Evolutionary conservation across 1,139 yeast species (phyloP), one percentile per base, ranked within the genome.

Genomic region (Saccharomycopsis hybrid): DNA sequence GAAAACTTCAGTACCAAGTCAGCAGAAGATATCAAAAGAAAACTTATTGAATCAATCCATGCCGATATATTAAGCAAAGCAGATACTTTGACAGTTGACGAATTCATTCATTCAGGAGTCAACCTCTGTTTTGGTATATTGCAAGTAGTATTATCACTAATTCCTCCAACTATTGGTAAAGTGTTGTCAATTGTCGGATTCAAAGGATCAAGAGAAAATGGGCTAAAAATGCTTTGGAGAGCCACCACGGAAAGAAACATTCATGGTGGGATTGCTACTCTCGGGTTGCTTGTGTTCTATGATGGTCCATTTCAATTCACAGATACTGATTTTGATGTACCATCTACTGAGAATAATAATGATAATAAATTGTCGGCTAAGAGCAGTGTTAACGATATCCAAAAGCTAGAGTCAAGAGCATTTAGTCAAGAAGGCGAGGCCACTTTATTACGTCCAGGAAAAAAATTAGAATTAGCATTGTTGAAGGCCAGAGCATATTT

Each of bases 231-330:
- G 78, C 80, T 92, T 41, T 92, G 98, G 97, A 78, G 78, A 58
- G 88, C 97, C 1, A 67, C 74, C 8, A 78, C 80, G 39, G 79
- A 81, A 54, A 74, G 94, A 60, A 92, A 90, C 61, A 84, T 92
- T 53, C 97, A 90, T 64, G 97, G 97, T 24, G 92, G 92, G 51
- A 78, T 92, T 58, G 96, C 95, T 1, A 68, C 89, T 33, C 72
- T 90, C 52, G 90, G 86, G 11, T 71, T 92, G 47, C 71, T 90
- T 58, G 87, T 88, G 37, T 90, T 87, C 62, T 92, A 89, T 64
- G 96, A 90, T 64, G 97, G 97, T 1, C 97, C 97, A 1, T 83
- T 92, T 59, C 96, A 88, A 63, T 87, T 87, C 62, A 84, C 90
- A 28, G 98, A 92, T 66, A 83, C 83, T 36, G 89, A 85, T 51